Conservation (phyloP, 768 basidiomycete genomes). For the Leucocoprinus birnbaumii region DNA sequence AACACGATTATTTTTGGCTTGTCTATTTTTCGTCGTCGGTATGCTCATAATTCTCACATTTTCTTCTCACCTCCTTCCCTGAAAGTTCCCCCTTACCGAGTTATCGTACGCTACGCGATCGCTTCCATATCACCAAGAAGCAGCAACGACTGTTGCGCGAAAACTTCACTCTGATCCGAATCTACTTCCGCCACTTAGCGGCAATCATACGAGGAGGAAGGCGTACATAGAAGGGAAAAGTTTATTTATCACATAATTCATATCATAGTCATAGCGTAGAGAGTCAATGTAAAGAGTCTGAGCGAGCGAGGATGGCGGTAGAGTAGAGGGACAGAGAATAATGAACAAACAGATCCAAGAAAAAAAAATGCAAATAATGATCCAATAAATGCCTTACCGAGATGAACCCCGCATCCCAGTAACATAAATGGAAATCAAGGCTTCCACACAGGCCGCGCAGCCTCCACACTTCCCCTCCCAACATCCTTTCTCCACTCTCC, state of each 20-base stretch:
- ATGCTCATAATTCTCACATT: too few species aligned
- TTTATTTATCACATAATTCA: constrained; percentile 2
- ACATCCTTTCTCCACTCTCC: constrained; percentile 9
- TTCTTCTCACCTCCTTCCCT: too few species aligned
- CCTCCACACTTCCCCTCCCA: not conserved
- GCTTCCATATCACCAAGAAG: too few species aligned
- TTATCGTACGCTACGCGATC: too few species aligned
- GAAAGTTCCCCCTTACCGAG: too few species aligned
- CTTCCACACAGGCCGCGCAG: not conserved
- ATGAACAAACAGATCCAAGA: not conserved
- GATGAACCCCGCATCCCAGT: not conserved
- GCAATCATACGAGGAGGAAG: not conserved
- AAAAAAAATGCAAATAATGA: constrained; percentile 3
- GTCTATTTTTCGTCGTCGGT: too few species aligned
- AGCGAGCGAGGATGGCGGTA: not conserved
- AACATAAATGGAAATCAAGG: constrained; percentile 3
- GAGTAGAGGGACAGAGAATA: not conserved
- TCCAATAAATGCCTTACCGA: not conserved
- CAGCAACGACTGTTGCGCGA: too few species aligned
- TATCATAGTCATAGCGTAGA: not conserved
- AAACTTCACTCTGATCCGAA: too few species aligned
- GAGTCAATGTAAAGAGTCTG: too few species aligned
- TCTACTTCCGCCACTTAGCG: too few species aligned
- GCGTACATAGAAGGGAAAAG: not conserved
- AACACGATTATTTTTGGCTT: too few species aligned